Percentiles rank a stretch among this genome's conserved stretches.
Evolutionary conservation across 768 basidiomycete genomes (phyloP).

Genomic region (Macrolepiota albuminosa): DNA sequence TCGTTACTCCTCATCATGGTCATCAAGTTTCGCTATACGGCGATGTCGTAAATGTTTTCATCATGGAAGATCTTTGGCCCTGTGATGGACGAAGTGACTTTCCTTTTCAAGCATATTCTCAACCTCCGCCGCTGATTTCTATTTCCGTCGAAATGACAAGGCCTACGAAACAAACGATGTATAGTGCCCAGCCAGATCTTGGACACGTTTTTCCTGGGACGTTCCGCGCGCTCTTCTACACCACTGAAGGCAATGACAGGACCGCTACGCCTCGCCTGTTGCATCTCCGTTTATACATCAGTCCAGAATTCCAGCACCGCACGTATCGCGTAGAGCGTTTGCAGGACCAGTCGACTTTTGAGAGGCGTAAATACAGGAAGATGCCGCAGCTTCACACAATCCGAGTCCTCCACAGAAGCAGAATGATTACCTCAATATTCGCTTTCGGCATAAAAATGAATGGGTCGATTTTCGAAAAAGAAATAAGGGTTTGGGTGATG

Average conservation of each 20-base stretch:
- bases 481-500: too few relatives aligned
- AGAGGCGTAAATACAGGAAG: conserved; percentile 18
- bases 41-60: conserved; percentile 23
- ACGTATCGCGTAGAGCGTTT: not conserved
- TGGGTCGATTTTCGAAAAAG: too few relatives aligned
- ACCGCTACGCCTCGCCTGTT: conserved; percentile 27
- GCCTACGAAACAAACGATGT: conserved; percentile 14
- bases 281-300: conserved; percentile 34
- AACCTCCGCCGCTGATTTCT: conserved; percentile 36
- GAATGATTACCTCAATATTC: too few relatives aligned
- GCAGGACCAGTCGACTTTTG: conserved; percentile 7
- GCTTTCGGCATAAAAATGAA: too few relatives aligned
- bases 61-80: conserved; percentile 35
- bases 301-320: conserved; percentile 17
- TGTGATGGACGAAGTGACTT: conserved; percentile 26
- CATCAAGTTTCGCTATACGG: not conserved
- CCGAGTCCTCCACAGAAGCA: too few relatives aligned
- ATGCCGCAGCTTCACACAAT: conserved; percentile 5
- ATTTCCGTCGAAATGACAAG: conserved; percentile 28
- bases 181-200: conserved; percentile 11
- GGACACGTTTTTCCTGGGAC: conserved; percentile 37
- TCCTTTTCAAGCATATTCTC: conserved; percentile 17
- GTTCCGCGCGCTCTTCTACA: conserved; percentile 38
- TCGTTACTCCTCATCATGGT: not conserved
- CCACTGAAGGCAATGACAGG: conserved; percentile 26